Evolutionary conservation across 2,329 filamentous ascomycete genomes (phyloP), one percentile per base, ranked within the genome.

Genomic region (Fusarium sublunatum): DNA sequence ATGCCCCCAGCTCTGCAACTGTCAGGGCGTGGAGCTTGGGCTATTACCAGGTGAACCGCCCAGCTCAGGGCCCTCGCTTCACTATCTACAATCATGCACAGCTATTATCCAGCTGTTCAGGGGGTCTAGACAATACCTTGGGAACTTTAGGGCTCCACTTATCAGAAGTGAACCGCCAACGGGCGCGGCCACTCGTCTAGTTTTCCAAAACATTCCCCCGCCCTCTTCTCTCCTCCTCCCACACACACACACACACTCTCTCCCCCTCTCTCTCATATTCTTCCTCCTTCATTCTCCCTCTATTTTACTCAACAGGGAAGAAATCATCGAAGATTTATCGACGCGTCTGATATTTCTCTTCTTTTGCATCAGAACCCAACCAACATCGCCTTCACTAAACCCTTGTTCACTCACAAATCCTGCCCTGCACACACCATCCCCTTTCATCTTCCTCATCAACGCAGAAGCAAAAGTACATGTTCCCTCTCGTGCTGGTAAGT

Each of bases 1-100:
- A 41, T 32, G 28, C 9, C 10, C 31, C 15, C 28, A 36, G 43
- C 38, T 22, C 34, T 19, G 46, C 36, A 46, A 39, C 39, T 53
- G 48, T 10, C 48, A 59, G 31, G 15, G 22, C 36, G 28, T 13
- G 36, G 31, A 11, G 38, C 22, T 25, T 32, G 29, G 35, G 38
- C 25, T 7, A 45, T 39, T 13, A 26, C 5, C 13, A 15, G 25
- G 28, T 36, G 15, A 32, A 22, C 12, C 5, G 13, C 12, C 32
- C 32, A 22, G 12, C 24, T n/a, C 19, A 32, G 28, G 10, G 31
- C 19, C 12, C 31, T 31, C 26, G 8, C 36, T 32, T 45, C 49
- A 42, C 26, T 31, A 44, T 28, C 6, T 22, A 25, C 11, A 9
- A 6, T 12, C 7, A 11, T 31, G 9, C 25, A 15, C 25, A 41